Evolutionary conservation across 805 yeast species (phyloP), one percentile per base, ranked within the genome.

Genomic region (Schwanniomyces vanrijiae): DNA sequence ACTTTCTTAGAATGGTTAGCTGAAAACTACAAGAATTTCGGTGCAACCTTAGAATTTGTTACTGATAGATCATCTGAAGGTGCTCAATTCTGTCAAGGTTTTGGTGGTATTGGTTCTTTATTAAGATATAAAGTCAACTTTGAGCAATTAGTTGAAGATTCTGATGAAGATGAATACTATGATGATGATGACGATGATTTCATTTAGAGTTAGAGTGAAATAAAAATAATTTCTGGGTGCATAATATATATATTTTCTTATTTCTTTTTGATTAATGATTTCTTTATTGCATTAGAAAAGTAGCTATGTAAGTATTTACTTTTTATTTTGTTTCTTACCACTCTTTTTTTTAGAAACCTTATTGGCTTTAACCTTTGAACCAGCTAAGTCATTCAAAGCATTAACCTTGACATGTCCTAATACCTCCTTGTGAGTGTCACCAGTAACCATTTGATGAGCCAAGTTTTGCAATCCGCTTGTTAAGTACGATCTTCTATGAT

Each of bases 41-140:
- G 99, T 81, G 96, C 99, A 44, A 82, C 86, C 50, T 80, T 94
- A 60, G 99, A 94, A 76, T 94, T 94, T 60, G 96, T 94, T 57
- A 88, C 97, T 43, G 98, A 94, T 75, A 84, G 90, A 73, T 88
- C 96, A 19, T 86, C 96, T 38, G 99, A 94, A 73, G 99, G 99
- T 78, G 96, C 98, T 40, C 99, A 94, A 76, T 94, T 94, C 71
- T 95, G 87, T 50, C 86, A 84, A 60, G 99, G 99, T 50, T 94
- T 94, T 65, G 99, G 99, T 86, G 99, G 99, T 75, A 82, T 94
- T 56, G 99, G 99, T 69, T 97, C 97, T 48, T 68, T 94, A 59
- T 77, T 94, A 68, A 90, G 99, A 76, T 94, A 94, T 74, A 90
- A 90, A 73, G 94, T 94, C 59, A 94, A 94, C 76, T 94, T 94